These are phyloP conservation scores for Nicotiana undulata DNA, from an alignment of 257 asterid genomes.

Conservation along the genomic window DNA sequence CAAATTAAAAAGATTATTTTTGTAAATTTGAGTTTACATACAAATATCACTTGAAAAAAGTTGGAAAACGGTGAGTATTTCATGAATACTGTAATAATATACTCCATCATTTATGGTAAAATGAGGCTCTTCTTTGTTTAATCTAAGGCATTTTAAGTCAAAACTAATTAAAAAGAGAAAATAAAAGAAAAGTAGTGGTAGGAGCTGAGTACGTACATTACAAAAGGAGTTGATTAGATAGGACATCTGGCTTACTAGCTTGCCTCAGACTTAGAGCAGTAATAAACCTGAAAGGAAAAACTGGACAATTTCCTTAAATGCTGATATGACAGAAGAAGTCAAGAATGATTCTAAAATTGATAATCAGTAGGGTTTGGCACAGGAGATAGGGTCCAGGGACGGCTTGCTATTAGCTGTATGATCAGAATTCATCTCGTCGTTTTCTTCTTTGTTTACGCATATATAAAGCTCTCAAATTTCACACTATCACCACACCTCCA, in stretches of 20 bases:
- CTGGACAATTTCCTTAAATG: background rate
- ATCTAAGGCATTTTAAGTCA: background rate
- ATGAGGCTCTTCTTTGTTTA: too few relatives aligned
- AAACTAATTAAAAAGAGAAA: too few relatives aligned
- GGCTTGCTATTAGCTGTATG: conserved; percentile 61
- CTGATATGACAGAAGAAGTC: background rate
- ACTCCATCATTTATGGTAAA: too few relatives aligned
- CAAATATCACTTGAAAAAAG: too few relatives aligned
- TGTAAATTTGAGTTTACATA: too few relatives aligned
- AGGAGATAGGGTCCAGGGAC: conserved; percentile 47
- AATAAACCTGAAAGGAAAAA: background rate
- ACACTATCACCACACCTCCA: background rate
- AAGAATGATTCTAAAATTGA: background rate
- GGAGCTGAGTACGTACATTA: background rate
- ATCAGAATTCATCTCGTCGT: conserved; percentile 14
- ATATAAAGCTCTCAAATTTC: conserved; percentile 14
- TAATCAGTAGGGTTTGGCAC: conserved; percentile 18
- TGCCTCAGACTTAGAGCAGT: background rate
- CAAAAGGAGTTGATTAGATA: background rate
- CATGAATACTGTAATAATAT: too few relatives aligned
- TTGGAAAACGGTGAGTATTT: too few relatives aligned
- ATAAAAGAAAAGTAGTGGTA: background rate
- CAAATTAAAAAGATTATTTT: too few relatives aligned
- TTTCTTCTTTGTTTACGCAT: background rate
- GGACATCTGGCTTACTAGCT: background rate